Evolutionary conservation across 305 asterid species (phyloP), one percentile per base, ranked within the genome.

Genomic region (Fraxinus floribunda): DNA sequence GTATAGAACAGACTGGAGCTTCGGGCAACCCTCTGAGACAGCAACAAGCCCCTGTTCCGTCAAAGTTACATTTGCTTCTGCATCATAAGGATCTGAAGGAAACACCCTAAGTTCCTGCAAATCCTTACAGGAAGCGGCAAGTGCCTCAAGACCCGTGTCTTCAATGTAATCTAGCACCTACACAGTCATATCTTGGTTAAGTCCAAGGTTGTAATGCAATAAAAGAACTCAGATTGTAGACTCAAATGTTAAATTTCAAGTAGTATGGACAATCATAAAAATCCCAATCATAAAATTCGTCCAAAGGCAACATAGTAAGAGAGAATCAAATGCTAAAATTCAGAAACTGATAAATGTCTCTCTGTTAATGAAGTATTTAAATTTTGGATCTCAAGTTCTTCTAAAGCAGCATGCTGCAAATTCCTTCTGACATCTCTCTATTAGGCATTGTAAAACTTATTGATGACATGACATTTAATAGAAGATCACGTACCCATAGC

Each of bases 11-110:
- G 99, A 94, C 35, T 86, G 93, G 79, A 96, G 97, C 83, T 95
- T 93, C 32, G 97, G 97, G 90, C 99, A 97, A 77, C 99, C 99
- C 76, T 90, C 93, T 0, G 99, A 94, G 36, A 97, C 97, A 16
- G 94, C 82, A 72, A 93, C 97, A 35, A 97, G 99, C 72, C 99
- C 99, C 62, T 87, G 92, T 86, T 97, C 99, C 0, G 99, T 97
- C 84, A 97, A 85, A 44, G 89, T 86, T 10, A 93, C 95, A 44
- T 95, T 88, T 20, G 94, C 92, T 49, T 92, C 99, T 32, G 91
- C 94, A 74, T 86, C 97, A 72, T 81, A 94, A 52, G 98, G 99
- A 57, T 95, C 98, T 0, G 99, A 97, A 36, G 98, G 99, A 73
- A 97, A 97, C 32, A 97, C 99, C 81, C 99, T 89, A 44, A 97